Conservation (phyloP, 2,329 filamentous ascomycete genomes). For the Trichoderma sp. region DNA sequence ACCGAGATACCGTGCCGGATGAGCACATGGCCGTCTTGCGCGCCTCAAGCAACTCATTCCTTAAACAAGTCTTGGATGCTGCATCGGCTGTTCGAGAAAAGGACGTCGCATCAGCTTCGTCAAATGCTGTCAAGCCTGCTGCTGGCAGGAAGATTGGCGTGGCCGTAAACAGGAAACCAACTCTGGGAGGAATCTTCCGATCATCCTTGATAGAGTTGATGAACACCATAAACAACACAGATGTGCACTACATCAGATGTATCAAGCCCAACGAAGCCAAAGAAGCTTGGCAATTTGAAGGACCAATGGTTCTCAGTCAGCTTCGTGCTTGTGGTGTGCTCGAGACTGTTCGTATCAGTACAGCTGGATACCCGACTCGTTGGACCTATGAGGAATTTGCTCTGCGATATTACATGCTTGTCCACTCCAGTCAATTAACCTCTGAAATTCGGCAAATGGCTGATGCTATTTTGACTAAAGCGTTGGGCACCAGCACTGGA, state of each 20-base stretch:
- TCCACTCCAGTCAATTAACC: slow-evolving; percentile 86
- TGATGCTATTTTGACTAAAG: slow-evolving; percentile 84
- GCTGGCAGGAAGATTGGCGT: slow-evolving; percentile 85
- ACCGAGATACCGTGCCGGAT: slow-evolving; percentile 95
- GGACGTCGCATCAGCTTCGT: slow-evolving; percentile 64
- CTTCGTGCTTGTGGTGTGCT: slow-evolving; percentile 97
- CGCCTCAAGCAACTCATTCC: slow-evolving; percentile 79
- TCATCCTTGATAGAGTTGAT: slow-evolving; percentile 97
- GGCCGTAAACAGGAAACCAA: slow-evolving; percentile 93
- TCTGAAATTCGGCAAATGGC: slow-evolving; percentile 93
- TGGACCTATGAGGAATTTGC: slow-evolving; percentile 99
- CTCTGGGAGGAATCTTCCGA: slow-evolving; percentile 97
- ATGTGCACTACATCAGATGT: slow-evolving; percentile 98
- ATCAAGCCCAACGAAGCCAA: slow-evolving; percentile 99
- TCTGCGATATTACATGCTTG: slow-evolving; percentile 95
- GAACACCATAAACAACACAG: slow-evolving; percentile 95
- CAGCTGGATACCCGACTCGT: slow-evolving; percentile 91
- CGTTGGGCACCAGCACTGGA: slow-evolving; percentile 72
- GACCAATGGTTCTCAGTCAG: slow-evolving; percentile 97
- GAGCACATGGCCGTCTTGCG: slow-evolving; percentile 94
- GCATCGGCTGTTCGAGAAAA: slow-evolving; percentile 88
- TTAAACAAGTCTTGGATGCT: slow-evolving; percentile 79
- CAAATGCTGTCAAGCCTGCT: slow-evolving; percentile 73
- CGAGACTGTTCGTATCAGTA: slow-evolving; percentile 96
- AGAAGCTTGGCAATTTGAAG: slow-evolving; percentile 95